Evolutionary conservation across 495 filamentous ascomycete species (phyloP).

Genomic region (Podospora anserina): DNA sequence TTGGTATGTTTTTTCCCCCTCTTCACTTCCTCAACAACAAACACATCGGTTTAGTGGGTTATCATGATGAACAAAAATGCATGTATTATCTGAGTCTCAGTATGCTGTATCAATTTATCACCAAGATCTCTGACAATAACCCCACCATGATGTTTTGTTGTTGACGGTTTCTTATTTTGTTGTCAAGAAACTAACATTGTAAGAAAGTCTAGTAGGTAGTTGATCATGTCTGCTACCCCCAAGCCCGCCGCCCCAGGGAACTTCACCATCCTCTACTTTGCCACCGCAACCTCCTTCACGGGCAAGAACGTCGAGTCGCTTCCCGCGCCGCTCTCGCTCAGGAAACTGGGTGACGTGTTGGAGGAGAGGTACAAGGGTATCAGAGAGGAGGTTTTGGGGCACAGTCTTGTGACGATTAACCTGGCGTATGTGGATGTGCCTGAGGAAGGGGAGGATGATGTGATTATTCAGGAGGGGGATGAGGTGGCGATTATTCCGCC

Average conservation of each 20-base stretch:
- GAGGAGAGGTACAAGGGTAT: conserved; percentile 83
- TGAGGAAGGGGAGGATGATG: conserved; percentile 34
- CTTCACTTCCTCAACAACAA: conserved; percentile 7
- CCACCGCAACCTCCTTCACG: conserved; percentile 71
- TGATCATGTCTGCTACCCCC: conserved; percentile 31
- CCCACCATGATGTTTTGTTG: conserved; percentile 3
- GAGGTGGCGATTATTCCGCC: conserved; percentile 96
- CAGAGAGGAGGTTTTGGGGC: conserved; percentile 62
- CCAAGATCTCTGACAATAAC: conserved; percentile 58
- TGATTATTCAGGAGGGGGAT: conserved; percentile 69
- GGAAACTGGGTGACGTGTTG: conserved; percentile 64
- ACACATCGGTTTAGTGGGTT: conserved; percentile 15
- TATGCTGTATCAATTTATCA: conserved; percentile 45
- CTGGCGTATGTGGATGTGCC: conserved; percentile 80
- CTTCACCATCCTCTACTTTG: conserved; percentile 88
- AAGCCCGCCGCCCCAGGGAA: conserved; percentile 51
- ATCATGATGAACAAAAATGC: conserved; percentile 54
- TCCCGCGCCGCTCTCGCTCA: conserved; percentile 66
- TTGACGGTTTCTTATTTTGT: conserved; percentile 1
- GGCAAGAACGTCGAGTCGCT: conserved; percentile 66
- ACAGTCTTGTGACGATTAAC: conserved; percentile 82
- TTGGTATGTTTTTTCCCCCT: conserved; percentile 12
- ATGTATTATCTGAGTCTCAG: conserved; percentile 59
- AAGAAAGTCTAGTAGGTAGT: conserved; percentile 12
- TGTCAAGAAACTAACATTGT: conserved; percentile 22